A percentile compares a stretch with the other conserved stretches of the same genome.
These are phyloP conservation scores for Penicillium polonicum DNA, from an alignment of 2,329 filamentous ascomycete species.

Conservation along the genomic window DNA sequence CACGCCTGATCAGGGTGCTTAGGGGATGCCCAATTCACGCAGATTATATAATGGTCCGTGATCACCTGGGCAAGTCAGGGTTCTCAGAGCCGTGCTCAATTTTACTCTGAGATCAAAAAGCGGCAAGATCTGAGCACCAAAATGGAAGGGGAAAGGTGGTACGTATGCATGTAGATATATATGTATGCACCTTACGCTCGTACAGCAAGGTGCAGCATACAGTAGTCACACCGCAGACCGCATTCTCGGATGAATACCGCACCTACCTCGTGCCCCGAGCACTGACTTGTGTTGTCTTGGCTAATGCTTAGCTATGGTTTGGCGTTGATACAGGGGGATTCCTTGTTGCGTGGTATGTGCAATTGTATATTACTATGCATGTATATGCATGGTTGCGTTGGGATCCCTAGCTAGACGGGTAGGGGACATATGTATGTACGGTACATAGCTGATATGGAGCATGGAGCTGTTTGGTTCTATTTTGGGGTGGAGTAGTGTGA, in stretches of 20 bases:
- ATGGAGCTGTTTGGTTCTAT: neutral
- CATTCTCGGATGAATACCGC: neutral
- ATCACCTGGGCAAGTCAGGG: too few species aligned
- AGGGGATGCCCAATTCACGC: too few species aligned
- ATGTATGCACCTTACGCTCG: neutral
- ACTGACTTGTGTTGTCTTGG: slow-evolving; percentile 2
- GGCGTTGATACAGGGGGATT: neutral
- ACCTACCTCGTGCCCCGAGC: neutral
- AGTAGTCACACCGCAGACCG: neutral
- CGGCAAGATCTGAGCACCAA: too few species aligned
- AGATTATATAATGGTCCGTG: too few species aligned
- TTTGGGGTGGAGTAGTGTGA: neutral
- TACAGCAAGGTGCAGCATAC: neutral
- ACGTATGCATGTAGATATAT: too few species aligned
- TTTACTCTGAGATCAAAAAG: too few species aligned
- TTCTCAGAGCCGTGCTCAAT: too few species aligned
- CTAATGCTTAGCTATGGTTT: slow-evolving; percentile 9
- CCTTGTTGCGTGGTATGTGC: neutral
- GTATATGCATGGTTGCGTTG: neutral
- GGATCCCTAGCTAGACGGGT: neutral
- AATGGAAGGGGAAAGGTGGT: too few species aligned
- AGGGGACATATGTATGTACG: neutral
- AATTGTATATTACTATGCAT: neutral
- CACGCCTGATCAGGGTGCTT: too few species aligned
- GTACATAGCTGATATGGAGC: neutral